Evolutionary conservation across 176 grass and related monocot species (phyloP).

Genomic region (Ensete ventricosum): DNA sequence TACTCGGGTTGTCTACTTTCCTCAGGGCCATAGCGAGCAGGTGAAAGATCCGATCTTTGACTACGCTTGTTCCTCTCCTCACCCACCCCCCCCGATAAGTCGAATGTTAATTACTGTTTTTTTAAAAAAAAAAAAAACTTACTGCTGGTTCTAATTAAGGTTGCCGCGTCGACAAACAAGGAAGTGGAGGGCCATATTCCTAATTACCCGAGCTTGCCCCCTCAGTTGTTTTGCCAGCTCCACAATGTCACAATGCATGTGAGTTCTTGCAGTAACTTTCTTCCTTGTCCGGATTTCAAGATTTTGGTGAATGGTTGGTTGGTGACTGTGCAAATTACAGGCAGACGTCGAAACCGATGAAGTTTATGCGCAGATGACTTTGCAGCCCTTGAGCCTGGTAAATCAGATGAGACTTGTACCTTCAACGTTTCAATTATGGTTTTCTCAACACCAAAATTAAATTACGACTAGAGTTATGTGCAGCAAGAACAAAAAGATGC

Average conservation of each 20-base stretch:
- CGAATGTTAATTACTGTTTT: background rate
- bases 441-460: background rate
- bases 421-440: background rate
- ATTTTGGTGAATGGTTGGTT: too few species aligned
- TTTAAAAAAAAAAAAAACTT: background rate
- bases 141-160: background rate
- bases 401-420: background rate
- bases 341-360: slow-evolving; percentile 3
- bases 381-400: slow-evolving; percentile 13
- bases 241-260: slow-evolving; percentile 13
- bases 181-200: slow-evolving; percentile 5
- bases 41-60: slow-evolving; percentile 2
- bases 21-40: slow-evolving; percentile 10
- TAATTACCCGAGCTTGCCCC: slow-evolving; percentile 5
- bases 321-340: background rate
- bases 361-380: slow-evolving; percentile 15
- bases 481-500: slow-evolving; percentile 7
- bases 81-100: background rate
- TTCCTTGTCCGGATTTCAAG: background rate
- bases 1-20: slow-evolving; percentile 15
- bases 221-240: slow-evolving; percentile 11
- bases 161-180: slow-evolving; percentile 10
- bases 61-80: background rate
- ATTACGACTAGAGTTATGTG: background rate
- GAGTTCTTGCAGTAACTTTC: background rate